phyloP scores from a whole-genome alignment of 2,329 filamentous ascomycete species.

The Apiospora arundinis region DNA sequence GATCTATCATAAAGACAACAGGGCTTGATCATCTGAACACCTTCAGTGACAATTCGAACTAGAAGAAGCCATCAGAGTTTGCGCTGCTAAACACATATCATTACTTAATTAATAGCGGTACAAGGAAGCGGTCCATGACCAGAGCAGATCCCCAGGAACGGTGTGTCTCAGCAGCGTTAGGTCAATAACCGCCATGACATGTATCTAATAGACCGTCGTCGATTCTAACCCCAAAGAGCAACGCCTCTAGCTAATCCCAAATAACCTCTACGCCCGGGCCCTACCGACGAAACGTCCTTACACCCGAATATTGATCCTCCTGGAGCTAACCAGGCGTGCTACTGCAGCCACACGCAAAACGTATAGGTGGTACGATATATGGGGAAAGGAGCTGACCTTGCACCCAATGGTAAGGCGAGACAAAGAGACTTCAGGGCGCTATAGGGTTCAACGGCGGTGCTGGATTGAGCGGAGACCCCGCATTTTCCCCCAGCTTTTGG shows the following conservation, averaged over 20 bases:
- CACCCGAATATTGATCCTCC: conserved; percentile 13
- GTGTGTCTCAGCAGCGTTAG: conserved; percentile 1
- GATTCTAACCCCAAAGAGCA: neutral
- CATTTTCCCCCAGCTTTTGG: neutral
- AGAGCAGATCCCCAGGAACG: neutral
- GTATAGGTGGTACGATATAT: neutral
- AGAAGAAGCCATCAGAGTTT: neutral
- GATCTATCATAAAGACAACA: neutral
- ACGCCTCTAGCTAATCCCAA: neutral
- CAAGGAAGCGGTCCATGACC: neutral
- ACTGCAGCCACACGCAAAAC: neutral
- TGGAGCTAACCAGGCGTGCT: no score
- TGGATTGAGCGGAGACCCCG: conserved; percentile 8
- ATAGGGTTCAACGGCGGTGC: neutral
- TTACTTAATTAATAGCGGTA: neutral
- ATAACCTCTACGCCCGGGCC: neutral
- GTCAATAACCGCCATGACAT: neutral
- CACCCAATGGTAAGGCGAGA: neutral
- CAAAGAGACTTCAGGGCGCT: neutral
- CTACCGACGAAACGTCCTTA: conserved; percentile 8
- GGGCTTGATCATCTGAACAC: neutral
- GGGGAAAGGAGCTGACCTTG: neutral
- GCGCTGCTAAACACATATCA: neutral
- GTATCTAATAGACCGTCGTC: neutral
- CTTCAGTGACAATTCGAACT: neutral